Evolutionary conservation across 805 yeast species (phyloP).

Genomic region (Pichia insulana): DNA sequence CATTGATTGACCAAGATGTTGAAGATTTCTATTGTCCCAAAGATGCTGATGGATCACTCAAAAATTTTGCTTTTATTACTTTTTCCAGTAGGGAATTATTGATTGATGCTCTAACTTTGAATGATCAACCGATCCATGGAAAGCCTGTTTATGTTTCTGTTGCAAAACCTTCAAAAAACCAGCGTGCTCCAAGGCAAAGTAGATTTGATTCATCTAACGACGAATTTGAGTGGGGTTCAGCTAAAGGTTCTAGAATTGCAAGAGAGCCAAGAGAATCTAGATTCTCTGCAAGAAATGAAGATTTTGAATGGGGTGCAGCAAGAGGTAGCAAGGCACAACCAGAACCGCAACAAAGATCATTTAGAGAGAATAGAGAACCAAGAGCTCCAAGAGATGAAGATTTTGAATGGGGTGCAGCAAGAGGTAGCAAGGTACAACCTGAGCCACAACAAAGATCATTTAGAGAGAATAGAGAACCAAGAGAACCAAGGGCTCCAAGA

Average conservation of each 20-base stretch:
- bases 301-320: slow-evolving; percentile 51
- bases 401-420: slow-evolving; percentile 38
- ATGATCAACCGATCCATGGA: slow-evolving; percentile 37
- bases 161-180: slow-evolving; percentile 47
- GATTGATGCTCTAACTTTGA: slow-evolving; percentile 43
- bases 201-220: not conserved
- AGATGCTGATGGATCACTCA: slow-evolving; percentile 56
- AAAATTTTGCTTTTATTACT: slow-evolving; percentile 48
- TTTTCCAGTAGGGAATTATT: slow-evolving; percentile 37
- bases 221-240: slow-evolving; percentile 47
- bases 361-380: slow-evolving; percentile 17
- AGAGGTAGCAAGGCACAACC: slow-evolving; percentile 25
- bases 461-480: slow-evolving; percentile 31
- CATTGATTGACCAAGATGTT: slow-evolving; percentile 42
- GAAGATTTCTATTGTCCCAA: slow-evolving; percentile 63
- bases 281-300: slow-evolving; percentile 27
- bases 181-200: slow-evolving; percentile 21
- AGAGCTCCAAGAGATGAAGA: slow-evolving; percentile 25
- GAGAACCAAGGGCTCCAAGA: slow-evolving; percentile 28
- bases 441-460: slow-evolving; percentile 23
- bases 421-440: slow-evolving; percentile 17
- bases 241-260: slow-evolving; percentile 31
- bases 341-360: slow-evolving; percentile 20
- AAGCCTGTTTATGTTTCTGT: slow-evolving; percentile 47
- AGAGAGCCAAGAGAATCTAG: slow-evolving; percentile 22